Base-by-base conservation (phyloP, 441 rosid genomes). In the Aleurites moluccanus region DNA sequence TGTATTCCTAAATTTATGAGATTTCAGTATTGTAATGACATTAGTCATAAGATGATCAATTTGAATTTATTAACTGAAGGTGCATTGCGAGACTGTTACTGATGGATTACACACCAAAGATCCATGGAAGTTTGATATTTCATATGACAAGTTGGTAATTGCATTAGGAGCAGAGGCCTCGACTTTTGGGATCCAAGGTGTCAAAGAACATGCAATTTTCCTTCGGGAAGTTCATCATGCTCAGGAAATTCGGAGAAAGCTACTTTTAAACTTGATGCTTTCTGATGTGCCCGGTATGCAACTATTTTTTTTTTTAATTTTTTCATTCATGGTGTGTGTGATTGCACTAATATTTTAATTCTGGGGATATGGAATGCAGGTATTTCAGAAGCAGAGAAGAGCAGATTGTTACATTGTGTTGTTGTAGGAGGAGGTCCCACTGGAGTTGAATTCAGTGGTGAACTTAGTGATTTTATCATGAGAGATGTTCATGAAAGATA, bases 381-480 rank as follows among this genome's bases (percentile, higher is more conserved):
- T 47, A 64, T 89, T 75, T 80, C 92, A 9, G 91, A 88, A 65
- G 90, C 86, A 74, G 98, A 93, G 85, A 93, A 89, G 85, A 72
- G n/a, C 56, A 86, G 97, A 78, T 79, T 92, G 72, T 82, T 92
- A 53, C 97, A 92, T 67, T 93, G 97, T 80, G 97, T 93, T 66
- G 96, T 93, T 42, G 96, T 93, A 1, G 97, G 98, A 82, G 98
- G 96, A 73, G 97, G 97, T 50, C 97, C 98, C 1, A 93, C 97
- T 0, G 97, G 98, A 56, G 97, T 93, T 38, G 97, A 92, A 83
- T 93, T 93, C 80, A 93, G 97, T 68, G 98, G 98, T 55, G 97
- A 93, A 77, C 91, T 91, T 59, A 92, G 98, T 79, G 98, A 93
- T 78, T 93, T 93, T 70, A 93, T 93, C 66, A 83, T 69, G 86